Percentiles rank a stretch among this genome's conserved stretches.
Conservation (phyloP, 768 basidiomycete species). For the Kwoniella dendrophila region DNA sequence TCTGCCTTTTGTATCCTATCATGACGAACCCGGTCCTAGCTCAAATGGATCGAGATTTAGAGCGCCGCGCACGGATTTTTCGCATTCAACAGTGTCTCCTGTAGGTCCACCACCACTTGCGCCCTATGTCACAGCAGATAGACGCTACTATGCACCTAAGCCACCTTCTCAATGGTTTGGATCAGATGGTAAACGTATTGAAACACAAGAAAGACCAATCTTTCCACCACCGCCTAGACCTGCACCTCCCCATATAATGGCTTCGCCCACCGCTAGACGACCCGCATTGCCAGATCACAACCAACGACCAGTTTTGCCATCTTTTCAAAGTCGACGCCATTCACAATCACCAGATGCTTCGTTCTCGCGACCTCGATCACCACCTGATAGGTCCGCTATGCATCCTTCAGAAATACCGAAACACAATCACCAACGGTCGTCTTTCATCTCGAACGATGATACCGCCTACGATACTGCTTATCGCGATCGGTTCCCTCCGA, state of each 20-base stretch:
- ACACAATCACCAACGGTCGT: too few relatives aligned
- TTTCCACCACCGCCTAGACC: conserved; percentile 12
- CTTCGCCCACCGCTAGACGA: background rate
- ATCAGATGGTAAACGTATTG: background rate
- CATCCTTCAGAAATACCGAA: too few relatives aligned
- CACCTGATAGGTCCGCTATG: too few relatives aligned
- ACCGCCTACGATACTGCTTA: too few relatives aligned
- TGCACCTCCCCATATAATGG: conserved; percentile 14
- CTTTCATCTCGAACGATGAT: too few relatives aligned
- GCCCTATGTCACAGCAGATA: conserved; percentile 11
- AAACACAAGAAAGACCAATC: background rate
- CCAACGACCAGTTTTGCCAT: background rate
- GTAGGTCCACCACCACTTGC: conserved; percentile 17
- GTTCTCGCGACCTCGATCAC: background rate
- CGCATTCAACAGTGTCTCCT: background rate
- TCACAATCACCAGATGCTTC: background rate
- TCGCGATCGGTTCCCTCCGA: background rate
- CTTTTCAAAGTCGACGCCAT: background rate
- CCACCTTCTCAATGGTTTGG: conserved; percentile 10
- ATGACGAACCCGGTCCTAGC: background rate
- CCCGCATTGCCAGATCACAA: background rate
- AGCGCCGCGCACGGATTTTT: background rate
- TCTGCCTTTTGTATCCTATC: background rate
- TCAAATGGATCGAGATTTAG: conserved; percentile 1
- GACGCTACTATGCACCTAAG: conserved; percentile 5